These are phyloP conservation scores for Rhypophila decipiens DNA, from an alignment of 495 filamentous ascomycete genomes.

Conservation along the genomic window DNA sequence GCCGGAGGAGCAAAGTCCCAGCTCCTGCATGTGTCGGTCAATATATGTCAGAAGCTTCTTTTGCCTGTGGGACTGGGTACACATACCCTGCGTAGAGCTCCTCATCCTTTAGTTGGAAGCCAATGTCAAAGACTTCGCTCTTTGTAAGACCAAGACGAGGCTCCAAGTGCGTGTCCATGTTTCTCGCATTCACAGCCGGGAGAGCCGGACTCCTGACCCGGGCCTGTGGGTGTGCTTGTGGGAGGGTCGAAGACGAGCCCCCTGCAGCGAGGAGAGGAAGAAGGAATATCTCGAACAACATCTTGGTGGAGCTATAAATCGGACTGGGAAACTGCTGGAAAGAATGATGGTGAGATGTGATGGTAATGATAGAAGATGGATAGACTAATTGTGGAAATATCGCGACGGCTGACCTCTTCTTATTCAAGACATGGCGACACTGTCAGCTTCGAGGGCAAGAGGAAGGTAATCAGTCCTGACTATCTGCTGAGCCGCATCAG, in stretches of 20 bases:
- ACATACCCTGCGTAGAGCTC: background rate
- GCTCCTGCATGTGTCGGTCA: background rate
- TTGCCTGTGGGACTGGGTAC: no score
- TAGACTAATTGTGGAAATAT: no score
- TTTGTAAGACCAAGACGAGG: background rate
- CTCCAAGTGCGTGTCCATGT: no score
- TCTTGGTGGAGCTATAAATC: background rate
- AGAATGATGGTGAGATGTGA: no score
- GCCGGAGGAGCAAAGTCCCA: background rate
- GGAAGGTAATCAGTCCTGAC: no score
- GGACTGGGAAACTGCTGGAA: background rate
- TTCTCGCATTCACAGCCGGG: no score
- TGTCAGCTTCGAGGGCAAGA: no score
- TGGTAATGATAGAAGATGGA: no score
- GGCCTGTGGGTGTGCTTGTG: background rate
- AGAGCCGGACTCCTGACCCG: background rate
- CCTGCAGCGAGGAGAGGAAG: background rate
- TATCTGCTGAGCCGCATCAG: no score
- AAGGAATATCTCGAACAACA: background rate
- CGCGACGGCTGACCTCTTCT: no score
- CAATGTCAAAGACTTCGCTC: background rate
- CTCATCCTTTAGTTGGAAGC: background rate
- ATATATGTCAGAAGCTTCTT: background rate
- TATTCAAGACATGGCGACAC: no score
- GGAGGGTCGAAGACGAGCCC: background rate